phyloP scores from a whole-genome alignment of 139 green algal species.

The Tetradesmus obliquus region DNA sequence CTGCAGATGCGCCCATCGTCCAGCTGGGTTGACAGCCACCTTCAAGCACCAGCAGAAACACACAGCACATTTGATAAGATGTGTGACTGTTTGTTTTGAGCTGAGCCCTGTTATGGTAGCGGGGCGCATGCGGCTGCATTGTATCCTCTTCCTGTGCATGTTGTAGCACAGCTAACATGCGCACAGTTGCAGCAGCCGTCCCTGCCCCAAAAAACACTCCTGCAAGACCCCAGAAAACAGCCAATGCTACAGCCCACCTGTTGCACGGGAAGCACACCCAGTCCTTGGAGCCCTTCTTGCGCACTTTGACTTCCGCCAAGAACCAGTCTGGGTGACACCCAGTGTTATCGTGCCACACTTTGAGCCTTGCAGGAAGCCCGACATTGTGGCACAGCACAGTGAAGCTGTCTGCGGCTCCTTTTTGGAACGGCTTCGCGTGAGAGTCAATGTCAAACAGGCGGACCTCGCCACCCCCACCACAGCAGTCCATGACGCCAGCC shows the following conservation, averaged over 20 bases:
- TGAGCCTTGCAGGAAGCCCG: slow-evolving; percentile 60
- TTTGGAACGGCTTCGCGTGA: slow-evolving; percentile 41
- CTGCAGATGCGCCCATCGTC: slow-evolving; percentile 72
- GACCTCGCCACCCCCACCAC: slow-evolving; percentile 46
- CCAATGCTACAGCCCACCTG: slow-evolving; percentile 1
- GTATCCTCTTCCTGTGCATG: too few relatives aligned
- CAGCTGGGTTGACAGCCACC: slow-evolving; percentile 72
- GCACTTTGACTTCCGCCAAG: slow-evolving; percentile 72
- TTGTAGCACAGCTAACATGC: too few relatives aligned
- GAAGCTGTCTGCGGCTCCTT: slow-evolving; percentile 57
- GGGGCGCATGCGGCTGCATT: too few relatives aligned
- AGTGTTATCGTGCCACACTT: slow-evolving; percentile 79
- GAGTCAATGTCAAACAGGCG: slow-evolving; percentile 57
- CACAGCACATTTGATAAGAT: too few relatives aligned
- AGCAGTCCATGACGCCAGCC: background rate
- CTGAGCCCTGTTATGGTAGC: too few relatives aligned
- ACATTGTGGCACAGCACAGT: slow-evolving; percentile 62
- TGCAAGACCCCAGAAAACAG: too few relatives aligned
- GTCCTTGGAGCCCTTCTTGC: slow-evolving; percentile 53
- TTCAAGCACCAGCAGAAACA: background rate
- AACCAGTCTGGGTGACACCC: slow-evolving; percentile 75
- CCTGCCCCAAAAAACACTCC: too few relatives aligned
- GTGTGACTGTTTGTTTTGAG: too few relatives aligned
- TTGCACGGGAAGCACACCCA: slow-evolving; percentile 49
- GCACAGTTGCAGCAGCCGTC: too few relatives aligned